Conservation (phyloP, 148 eudicot genomes). For the Rhododendron henanense region DNA sequence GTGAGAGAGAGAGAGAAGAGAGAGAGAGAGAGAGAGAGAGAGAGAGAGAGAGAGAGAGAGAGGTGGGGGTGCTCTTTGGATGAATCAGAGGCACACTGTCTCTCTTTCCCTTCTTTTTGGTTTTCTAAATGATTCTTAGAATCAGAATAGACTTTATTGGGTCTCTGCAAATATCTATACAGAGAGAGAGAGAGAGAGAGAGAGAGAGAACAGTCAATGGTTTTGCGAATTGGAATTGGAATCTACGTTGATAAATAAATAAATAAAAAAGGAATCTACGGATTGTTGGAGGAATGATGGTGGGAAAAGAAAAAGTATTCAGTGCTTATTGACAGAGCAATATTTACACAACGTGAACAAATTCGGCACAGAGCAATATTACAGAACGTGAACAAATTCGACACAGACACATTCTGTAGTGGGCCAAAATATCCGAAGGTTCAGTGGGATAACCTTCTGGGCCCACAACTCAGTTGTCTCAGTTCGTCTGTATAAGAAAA, state of each 20-base stretch:
- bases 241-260: no score
- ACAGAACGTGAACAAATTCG: no score
- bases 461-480: no score
- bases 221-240: no score
- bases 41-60: constrained; percentile 10
- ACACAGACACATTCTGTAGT: no score
- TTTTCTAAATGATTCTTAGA: background rate
- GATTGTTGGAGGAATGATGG: background rate
- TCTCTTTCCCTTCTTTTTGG: background rate
- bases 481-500: no score
- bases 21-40: constrained; percentile 11
- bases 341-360: background rate
- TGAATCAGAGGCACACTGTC: background rate
- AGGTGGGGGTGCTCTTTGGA: background rate
- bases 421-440: no score
- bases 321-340: background rate
- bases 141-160: background rate
- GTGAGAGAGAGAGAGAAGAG: constrained; percentile 16
- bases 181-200: no score
- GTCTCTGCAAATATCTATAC: background rate
- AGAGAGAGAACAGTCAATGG: no score
- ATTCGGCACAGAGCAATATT: background rate
- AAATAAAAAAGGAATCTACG: no score
- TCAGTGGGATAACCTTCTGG: no score
- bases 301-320: background rate